These are phyloP conservation scores for Cladosporium phlei DNA, from an alignment of 2,329 filamentous ascomycete species.

Conservation along the genomic window DNA sequence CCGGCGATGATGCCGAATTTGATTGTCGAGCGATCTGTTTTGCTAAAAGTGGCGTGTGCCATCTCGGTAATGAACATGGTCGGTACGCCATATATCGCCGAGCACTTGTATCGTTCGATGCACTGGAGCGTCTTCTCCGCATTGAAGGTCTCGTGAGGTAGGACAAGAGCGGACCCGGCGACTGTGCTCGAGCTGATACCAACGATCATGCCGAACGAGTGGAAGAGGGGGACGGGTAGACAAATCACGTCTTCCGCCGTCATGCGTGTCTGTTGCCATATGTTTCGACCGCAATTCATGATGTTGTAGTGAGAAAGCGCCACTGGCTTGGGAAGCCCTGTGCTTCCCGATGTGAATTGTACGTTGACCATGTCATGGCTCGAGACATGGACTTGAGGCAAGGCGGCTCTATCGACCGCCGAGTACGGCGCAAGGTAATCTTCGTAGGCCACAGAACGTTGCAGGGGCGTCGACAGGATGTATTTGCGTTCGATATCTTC, in stretches of 20 bases:
- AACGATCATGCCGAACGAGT: slow-evolving; percentile 78
- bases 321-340: slow-evolving; percentile 66
- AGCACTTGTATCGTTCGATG: slow-evolving; percentile 51
- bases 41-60: slow-evolving; percentile 5
- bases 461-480: slow-evolving; percentile 15
- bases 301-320: slow-evolving; percentile 52
- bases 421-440: slow-evolving; percentile 23
- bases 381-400: slow-evolving; percentile 24
- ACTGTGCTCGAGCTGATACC: slow-evolving; percentile 68
- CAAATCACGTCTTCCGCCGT: slow-evolving; percentile 64
- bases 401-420: slow-evolving; percentile 13
- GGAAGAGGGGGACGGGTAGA: slow-evolving; percentile 78
- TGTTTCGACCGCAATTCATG: slow-evolving; percentile 27
- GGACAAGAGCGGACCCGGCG: slow-evolving; percentile 71
- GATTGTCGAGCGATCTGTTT: slow-evolving; percentile 34
- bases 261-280: slow-evolving; percentile 67
- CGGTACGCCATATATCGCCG: slow-evolving; percentile 74
- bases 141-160: slow-evolving; percentile 71
- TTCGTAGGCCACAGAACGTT: slow-evolving; percentile 22
- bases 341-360: slow-evolving; percentile 70
- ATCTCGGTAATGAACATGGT: slow-evolving; percentile 74
- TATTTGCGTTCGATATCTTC: slow-evolving; percentile 26
- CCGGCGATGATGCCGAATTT: slow-evolving; percentile 67
- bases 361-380: slow-evolving; percentile 48
- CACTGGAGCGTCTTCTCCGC: slow-evolving; percentile 60